Evolutionary conservation across 2,329 filamentous ascomycete genomes (phyloP).

Genomic region (Phaeoacremonium minimum): DNA sequence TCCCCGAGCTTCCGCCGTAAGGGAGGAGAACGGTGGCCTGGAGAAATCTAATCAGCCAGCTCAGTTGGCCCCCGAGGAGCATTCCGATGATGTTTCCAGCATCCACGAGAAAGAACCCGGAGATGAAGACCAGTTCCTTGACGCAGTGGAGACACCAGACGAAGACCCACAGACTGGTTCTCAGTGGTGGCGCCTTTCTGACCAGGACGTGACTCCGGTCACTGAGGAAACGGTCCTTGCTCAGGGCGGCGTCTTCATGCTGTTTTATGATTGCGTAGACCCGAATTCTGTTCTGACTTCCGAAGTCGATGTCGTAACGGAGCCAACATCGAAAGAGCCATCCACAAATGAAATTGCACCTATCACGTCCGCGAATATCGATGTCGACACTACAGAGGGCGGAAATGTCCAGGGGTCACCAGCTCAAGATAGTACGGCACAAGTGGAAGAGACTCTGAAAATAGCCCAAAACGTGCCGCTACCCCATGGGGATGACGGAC

Average conservation of each 20-base stretch:
- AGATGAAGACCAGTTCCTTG: conserved; percentile 12
- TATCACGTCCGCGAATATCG: not conserved
- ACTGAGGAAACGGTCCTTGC: conserved; percentile 68
- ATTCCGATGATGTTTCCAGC: conserved; percentile 13
- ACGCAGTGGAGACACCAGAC: conserved; percentile 1
- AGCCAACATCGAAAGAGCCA: too few species aligned
- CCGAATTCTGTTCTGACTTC: conserved; percentile 38
- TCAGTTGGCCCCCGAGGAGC: conserved; percentile 17
- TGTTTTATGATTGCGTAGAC: conserved; percentile 84
- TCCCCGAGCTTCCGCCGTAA: conserved; percentile 24
- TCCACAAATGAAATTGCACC: not conserved
- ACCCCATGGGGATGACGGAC: too few species aligned
- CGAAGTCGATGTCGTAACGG: conserved; percentile 16
- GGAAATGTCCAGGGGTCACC: too few species aligned
- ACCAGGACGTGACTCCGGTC: conserved; percentile 75
- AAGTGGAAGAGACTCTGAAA: too few species aligned
- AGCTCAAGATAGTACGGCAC: too few species aligned
- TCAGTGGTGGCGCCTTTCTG: conserved; percentile 88
- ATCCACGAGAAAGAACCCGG: conserved; percentile 4
- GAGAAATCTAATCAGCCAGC: conserved; percentile 8
- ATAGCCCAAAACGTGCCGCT: too few species aligned
- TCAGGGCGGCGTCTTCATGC: conserved; percentile 88
- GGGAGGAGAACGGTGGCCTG: conserved; percentile 6
- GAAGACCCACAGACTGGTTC: conserved; percentile 32
- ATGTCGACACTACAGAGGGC: too few species aligned